These are phyloP conservation scores for Paecilomyces formosus DNA, from an alignment of 2,329 filamentous ascomycete genomes.

Conservation along the genomic window DNA sequence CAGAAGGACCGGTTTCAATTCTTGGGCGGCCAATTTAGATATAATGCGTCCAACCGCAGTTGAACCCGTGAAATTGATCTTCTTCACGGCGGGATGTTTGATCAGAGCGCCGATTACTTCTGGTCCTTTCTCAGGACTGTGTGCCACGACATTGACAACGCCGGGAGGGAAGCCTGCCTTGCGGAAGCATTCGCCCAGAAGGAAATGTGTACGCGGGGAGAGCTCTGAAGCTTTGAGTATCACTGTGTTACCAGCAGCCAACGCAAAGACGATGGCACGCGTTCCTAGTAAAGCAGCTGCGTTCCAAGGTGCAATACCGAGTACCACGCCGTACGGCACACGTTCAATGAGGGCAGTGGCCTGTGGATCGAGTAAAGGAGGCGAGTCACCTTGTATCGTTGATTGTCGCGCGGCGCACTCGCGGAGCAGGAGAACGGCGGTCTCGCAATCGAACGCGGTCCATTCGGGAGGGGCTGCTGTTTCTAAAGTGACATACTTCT, in stretches of 20 bases:
- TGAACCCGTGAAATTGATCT: slow-evolving; percentile 65
- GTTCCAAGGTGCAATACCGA: slow-evolving; percentile 8
- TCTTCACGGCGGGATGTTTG: slow-evolving; percentile 54
- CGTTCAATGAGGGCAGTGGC: neutral
- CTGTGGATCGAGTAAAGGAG: neutral
- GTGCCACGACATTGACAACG: slow-evolving; percentile 24
- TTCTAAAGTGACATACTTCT: neutral
- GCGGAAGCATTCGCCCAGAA: slow-evolving; percentile 27
- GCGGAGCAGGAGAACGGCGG: neutral
- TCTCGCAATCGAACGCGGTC: neutral
- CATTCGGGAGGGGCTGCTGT: neutral
- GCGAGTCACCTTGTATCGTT: neutral
- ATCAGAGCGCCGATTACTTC: slow-evolving; percentile 57
- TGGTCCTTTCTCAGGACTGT: slow-evolving; percentile 44
- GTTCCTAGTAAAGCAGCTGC: slow-evolving; percentile 13
- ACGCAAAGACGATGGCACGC: slow-evolving; percentile 13
- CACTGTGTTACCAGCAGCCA: slow-evolving; percentile 13
- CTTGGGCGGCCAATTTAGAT: neutral
- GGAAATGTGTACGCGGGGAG: slow-evolving; percentile 21
- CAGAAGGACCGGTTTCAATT: neutral
- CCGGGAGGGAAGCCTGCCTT: slow-evolving; percentile 39
- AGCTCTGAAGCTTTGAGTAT: slow-evolving; percentile 25
- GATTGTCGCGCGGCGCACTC: neutral
- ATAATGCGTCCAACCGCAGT: slow-evolving; percentile 50
- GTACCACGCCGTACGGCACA: slow-evolving; percentile 3